phyloP scores from a whole-genome alignment of 2,329 filamentous ascomycete genomes.

The Hypoxylon sp. region DNA sequence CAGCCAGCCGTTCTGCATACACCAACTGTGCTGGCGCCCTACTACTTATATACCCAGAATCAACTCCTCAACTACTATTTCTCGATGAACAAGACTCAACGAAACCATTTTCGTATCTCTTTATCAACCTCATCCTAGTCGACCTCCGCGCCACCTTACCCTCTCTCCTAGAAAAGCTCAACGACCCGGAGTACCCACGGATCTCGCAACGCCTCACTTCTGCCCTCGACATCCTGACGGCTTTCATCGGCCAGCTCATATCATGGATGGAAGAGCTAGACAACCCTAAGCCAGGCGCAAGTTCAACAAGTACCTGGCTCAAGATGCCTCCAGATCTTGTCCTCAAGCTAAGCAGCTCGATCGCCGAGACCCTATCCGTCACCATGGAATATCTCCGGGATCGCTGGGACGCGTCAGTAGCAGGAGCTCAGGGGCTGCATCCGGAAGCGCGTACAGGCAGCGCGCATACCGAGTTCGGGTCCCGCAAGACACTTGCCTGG shows the following conservation, averaged over 20 bases:
- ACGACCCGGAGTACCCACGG: constrained; percentile 66
- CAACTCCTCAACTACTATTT: constrained; percentile 67
- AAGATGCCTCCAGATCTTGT: constrained; percentile 71
- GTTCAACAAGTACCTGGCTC: constrained; percentile 52
- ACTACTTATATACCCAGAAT: constrained; percentile 67
- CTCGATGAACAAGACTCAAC: constrained; percentile 58
- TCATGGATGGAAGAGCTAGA: constrained; percentile 66
- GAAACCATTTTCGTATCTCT: constrained; percentile 73
- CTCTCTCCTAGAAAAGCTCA: constrained; percentile 70
- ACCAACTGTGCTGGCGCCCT: constrained; percentile 71
- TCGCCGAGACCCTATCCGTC: constrained; percentile 74
- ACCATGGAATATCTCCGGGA: constrained; percentile 77
- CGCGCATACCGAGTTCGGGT: constrained; percentile 62
- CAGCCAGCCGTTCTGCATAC: constrained; percentile 70
- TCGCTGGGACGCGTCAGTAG: constrained; percentile 77
- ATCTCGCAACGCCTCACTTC: constrained; percentile 70
- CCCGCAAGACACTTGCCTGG: constrained; percentile 68
- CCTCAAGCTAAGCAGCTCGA: constrained; percentile 71
- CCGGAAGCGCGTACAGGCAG: constrained; percentile 65
- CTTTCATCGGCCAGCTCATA: constrained; percentile 72
- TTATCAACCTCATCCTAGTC: constrained; percentile 75
- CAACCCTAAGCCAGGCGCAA: constrained; percentile 27
- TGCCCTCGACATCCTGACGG: constrained; percentile 73
- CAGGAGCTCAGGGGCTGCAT: constrained; percentile 73
- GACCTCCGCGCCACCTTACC: constrained; percentile 76